Base-by-base conservation (phyloP, 345 rosid species). In the Trapa bicornis region DNA sequence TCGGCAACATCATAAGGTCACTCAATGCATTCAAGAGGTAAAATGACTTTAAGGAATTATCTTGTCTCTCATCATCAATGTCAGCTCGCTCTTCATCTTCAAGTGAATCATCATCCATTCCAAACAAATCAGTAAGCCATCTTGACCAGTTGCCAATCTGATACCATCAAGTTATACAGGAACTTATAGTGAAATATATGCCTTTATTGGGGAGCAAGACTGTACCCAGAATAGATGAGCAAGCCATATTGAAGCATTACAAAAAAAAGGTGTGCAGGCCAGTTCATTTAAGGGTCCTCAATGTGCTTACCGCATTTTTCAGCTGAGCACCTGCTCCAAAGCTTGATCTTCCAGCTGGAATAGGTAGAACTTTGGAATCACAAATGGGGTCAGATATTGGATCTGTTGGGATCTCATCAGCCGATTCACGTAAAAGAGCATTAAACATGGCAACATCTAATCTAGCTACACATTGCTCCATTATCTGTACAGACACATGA, bases 81-180 rank as follows among this genome's bases (percentile, higher is more conserved):
- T 70, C 63, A 29, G 50, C 38, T 64, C 35, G 37, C 74, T 36
- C 61, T 67, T 71, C 83, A 56, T 81, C 78, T 70, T 75, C 76
- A 41, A 52, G 61, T n/a, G 69, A 65, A 58, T 78, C 93, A 41
- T 88, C 91, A 53, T 92, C 92, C 36, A 83, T 82, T 37, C 96
- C 96, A 58, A 93, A 93, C 35, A 90, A 75, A 78, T 93, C 94
- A 61, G 87, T 83, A 70, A 90, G 84, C 97, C 96, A 93, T 78
- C 97, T 85, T 2, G 97, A 90, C 95, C 96, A 93, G 88, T 90
- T 90, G 61, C 98, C 97, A 75, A 88, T 87, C 96, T 93, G 86
- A 68, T 32, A 75, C 60, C 62, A 42, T 7, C 15, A 17, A 69
- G 72, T 67, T 22, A 7, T 67, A 69, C 73, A n/a, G 56, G 52